These are phyloP conservation scores for Trichoderma pleuroti DNA, from an alignment of 2,329 filamentous ascomycete genomes.

Conservation along the genomic window DNA sequence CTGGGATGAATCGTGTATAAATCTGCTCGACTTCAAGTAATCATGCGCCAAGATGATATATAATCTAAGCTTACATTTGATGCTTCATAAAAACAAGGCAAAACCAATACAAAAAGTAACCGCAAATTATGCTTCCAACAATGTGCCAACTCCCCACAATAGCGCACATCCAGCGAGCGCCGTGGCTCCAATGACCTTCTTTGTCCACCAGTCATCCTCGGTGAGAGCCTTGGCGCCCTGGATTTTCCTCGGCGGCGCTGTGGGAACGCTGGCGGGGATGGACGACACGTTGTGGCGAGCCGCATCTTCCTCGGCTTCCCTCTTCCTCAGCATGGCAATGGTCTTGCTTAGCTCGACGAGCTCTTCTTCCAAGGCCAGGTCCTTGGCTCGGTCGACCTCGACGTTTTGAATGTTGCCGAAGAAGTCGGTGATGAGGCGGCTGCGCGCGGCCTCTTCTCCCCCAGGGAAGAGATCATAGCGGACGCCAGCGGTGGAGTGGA, in stretches of 20 bases:
- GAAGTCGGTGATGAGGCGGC: conserved; percentile 88
- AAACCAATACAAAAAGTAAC: neutral
- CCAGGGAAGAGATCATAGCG: conserved; percentile 93
- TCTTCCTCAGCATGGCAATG: conserved; percentile 52
- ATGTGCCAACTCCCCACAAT: conserved; percentile 57
- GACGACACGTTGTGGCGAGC: conserved; percentile 29
- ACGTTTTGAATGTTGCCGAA: conserved; percentile 98
- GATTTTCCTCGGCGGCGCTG: conserved; percentile 30
- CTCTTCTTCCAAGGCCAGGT: conserved; percentile 65
- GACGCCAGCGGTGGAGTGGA: conserved; percentile 87
- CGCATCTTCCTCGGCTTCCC: conserved; percentile 45
- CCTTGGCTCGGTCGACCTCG: conserved; percentile 69
- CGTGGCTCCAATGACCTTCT: conserved; percentile 60
- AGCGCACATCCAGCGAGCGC: conserved; percentile 59
- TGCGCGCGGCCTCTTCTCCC: conserved; percentile 71
- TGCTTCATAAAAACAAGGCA: neutral
- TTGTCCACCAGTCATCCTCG: conserved; percentile 64
- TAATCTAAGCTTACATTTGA: neutral
- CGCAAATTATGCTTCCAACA: conserved; percentile 37
- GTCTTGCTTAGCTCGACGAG: conserved; percentile 70
- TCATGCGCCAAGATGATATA: neutral
- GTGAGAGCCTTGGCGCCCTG: conserved; percentile 55
- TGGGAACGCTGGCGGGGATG: conserved; percentile 29
- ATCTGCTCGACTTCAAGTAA: neutral
- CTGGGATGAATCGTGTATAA: neutral